Evolutionary conservation across 345 rosid genomes (phyloP).

Genomic region (Aquilaria sinensis): DNA sequence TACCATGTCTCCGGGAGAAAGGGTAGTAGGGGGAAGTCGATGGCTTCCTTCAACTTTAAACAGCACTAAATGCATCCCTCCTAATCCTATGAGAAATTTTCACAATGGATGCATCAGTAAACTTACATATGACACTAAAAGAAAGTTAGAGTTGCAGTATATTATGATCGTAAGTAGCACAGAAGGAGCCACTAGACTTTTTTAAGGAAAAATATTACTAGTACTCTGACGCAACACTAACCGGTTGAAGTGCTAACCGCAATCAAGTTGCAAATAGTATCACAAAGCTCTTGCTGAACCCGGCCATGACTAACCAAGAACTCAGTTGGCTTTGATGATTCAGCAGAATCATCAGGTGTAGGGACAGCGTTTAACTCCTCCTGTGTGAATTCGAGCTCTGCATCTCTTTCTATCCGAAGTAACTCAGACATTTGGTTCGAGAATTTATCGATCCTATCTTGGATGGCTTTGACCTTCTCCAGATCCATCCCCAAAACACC

Average conservation of each 20-base stretch:
- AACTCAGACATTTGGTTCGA: conserved; percentile 67
- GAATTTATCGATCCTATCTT: conserved; percentile 67
- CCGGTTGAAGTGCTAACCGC: conserved; percentile 90
- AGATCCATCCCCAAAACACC: conserved; percentile 85
- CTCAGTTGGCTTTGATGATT: conserved; percentile 69
- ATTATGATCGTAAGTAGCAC: too few relatives aligned
- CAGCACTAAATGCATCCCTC: conserved; percentile 91
- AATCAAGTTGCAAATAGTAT: conserved; percentile 86
- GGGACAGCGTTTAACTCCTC: conserved; percentile 92
- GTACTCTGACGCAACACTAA: conserved; percentile 10
- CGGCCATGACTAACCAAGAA: conserved; percentile 94
- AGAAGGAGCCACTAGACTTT: too few relatives aligned
- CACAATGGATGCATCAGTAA: conserved; percentile 13
- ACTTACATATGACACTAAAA: not conserved
- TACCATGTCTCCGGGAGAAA: conserved; percentile 98
- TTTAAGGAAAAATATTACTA: too few relatives aligned
- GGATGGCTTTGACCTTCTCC: conserved; percentile 69
- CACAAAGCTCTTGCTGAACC: conserved; percentile 93
- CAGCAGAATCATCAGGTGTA: conserved; percentile 64
- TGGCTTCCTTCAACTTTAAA: conserved; percentile 85
- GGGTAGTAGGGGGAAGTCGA: conserved; percentile 83
- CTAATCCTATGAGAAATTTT: conserved; percentile 52
- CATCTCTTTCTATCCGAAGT: conserved; percentile 86
- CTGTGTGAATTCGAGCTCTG: conserved; percentile 89
- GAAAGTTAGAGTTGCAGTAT: not conserved